Evolutionary conservation across 2,329 filamentous ascomycete species (phyloP).

Genomic region (Aspergillus unguis): DNA sequence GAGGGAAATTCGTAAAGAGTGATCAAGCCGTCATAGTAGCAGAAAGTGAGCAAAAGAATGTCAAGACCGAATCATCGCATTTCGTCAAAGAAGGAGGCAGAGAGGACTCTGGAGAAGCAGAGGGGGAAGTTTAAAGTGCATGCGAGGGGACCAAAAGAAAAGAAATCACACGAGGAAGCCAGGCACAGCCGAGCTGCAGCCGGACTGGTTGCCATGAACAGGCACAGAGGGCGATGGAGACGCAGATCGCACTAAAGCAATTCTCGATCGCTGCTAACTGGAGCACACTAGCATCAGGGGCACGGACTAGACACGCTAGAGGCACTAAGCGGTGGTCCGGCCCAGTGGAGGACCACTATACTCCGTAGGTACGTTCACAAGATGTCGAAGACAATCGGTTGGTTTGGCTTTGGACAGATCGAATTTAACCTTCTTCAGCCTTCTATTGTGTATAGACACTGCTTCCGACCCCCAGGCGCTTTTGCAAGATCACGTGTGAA

Average conservation of each 20-base stretch:
- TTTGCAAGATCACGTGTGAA: too few relatives aligned
- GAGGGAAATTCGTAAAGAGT: conserved; percentile 5
- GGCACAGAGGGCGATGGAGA: too few relatives aligned
- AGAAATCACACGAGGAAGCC: neutral
- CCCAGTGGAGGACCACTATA: too few relatives aligned
- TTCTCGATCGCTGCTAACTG: neutral
- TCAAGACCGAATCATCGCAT: neutral
- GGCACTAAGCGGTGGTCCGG: neutral
- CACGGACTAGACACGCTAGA: neutral
- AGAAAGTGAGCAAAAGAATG: conserved; percentile 4
- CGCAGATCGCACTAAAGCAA: conserved; percentile 9
- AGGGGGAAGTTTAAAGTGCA: neutral
- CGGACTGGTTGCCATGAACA: neutral
- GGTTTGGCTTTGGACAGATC: too few relatives aligned
- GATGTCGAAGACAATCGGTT: too few relatives aligned
- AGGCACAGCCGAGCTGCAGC: neutral
- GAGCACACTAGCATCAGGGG: neutral
- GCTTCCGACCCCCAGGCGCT: too few relatives aligned
- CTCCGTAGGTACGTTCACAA: too few relatives aligned
- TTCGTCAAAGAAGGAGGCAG: neutral
- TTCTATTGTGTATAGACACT: too few relatives aligned
- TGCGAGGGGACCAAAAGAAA: neutral
- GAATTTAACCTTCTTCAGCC: too few relatives aligned
- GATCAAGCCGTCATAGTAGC: neutral
- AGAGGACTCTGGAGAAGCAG: neutral